phyloP scores from a whole-genome alignment of 2,329 filamentous ascomycete species.

The Furcasterigmium sp. region DNA sequence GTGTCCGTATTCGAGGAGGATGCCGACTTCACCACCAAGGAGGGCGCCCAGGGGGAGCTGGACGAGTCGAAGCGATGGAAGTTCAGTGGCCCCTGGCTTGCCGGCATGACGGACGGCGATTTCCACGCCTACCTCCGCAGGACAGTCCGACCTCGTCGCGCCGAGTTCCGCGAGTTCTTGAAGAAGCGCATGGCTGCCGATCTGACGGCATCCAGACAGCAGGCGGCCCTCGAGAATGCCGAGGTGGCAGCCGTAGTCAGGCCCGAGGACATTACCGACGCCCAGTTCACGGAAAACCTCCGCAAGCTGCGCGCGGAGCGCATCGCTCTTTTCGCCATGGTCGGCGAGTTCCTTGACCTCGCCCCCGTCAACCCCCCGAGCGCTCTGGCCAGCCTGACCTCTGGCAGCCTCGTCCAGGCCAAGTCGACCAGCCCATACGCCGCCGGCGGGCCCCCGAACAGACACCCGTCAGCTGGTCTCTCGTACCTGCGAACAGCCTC shows the following conservation, averaged over 20 bases:
- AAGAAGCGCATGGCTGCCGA: constrained; percentile 41
- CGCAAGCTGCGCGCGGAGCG: constrained; percentile 48
- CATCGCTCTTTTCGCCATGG: constrained; percentile 43
- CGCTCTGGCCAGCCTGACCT: constrained; percentile 19
- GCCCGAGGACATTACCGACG: constrained; percentile 39
- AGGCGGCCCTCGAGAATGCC: constrained; percentile 32
- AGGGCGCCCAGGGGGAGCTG: constrained; percentile 20
- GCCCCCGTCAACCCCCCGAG: constrained; percentile 39
- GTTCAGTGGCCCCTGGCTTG: constrained; percentile 62
- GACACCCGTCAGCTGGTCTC: constrained; percentile 57
- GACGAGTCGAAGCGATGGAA: constrained; percentile 52
- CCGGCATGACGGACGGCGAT: constrained; percentile 55
- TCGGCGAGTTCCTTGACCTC: constrained; percentile 59
- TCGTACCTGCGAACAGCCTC: constrained; percentile 54
- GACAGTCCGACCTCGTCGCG: constrained; percentile 45
- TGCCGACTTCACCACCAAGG: constrained; percentile 44
- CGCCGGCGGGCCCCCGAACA: constrained; percentile 49
- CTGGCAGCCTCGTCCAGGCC: constrained; percentile 15
- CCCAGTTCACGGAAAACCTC: constrained; percentile 46
- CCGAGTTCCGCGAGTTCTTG: constrained; percentile 51
- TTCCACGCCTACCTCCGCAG: constrained; percentile 52
- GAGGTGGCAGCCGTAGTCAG: constrained; percentile 21
- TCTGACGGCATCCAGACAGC: constrained; percentile 30
- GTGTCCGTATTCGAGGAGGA: constrained; percentile 55
- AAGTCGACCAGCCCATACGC: constrained; percentile 39